Percentiles rank a stretch among this genome's conserved stretches.
phyloP scores from a whole-genome alignment of 2,329 filamentous ascomycete species.

The Alternaria sp. region DNA sequence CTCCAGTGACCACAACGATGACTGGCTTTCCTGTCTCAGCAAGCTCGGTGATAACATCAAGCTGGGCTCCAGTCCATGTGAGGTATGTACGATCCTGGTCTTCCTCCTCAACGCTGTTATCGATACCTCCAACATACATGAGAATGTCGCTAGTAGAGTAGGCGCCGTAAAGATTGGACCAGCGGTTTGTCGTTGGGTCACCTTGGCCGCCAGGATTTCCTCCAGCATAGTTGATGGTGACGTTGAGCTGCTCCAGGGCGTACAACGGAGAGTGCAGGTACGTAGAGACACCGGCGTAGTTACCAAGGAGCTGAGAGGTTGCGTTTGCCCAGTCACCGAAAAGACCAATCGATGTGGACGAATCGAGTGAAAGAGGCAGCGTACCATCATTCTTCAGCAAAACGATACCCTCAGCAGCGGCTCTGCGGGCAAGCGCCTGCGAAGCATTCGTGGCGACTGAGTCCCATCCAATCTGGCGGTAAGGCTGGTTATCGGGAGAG shows the following conservation, averaged over 20 bases:
- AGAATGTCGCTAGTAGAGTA: slow-evolving; percentile 58
- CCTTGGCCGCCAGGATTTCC: slow-evolving; percentile 34
- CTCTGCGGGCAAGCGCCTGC: slow-evolving; percentile 63
- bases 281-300: slow-evolving; percentile 65
- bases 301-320: slow-evolving; percentile 63
- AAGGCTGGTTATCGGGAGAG: slow-evolving; percentile 34
- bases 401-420: slow-evolving; percentile 59
- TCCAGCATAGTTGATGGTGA: slow-evolving; percentile 45
- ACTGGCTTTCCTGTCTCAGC: slow-evolving; percentile 59
- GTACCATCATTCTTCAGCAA: slow-evolving; percentile 62
- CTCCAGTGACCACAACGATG: slow-evolving; percentile 63
- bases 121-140: slow-evolving; percentile 65
- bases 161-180: slow-evolving; percentile 25
- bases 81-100: slow-evolving; percentile 61
- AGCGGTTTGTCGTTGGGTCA: slow-evolving; percentile 38
- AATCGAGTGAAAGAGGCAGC: slow-evolving; percentile 54
- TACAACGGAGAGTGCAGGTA: slow-evolving; percentile 64
- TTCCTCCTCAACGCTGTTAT: slow-evolving; percentile 63
- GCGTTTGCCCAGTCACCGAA: slow-evolving; percentile 68
- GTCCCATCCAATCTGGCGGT: slow-evolving; percentile 32
- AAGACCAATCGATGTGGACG: slow-evolving; percentile 60
- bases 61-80: slow-evolving; percentile 62
- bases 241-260: slow-evolving; percentile 58
- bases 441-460: slow-evolving; percentile 63
- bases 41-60: slow-evolving; percentile 61